phyloP scores from a whole-genome alignment of 768 basidiomycete species.

The Mycena vitilis region DNA sequence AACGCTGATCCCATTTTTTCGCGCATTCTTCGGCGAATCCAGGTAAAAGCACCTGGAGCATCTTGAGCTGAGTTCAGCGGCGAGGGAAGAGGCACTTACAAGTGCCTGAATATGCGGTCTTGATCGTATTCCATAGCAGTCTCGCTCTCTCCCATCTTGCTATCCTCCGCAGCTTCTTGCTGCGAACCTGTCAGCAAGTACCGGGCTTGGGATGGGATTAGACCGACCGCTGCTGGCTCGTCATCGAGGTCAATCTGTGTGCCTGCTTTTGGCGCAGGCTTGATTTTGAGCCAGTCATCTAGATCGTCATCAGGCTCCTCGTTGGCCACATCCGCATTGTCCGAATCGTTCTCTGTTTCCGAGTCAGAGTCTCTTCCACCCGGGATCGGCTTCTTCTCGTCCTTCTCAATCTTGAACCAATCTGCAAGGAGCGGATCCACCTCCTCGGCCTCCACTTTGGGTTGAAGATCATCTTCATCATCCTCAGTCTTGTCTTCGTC shows the following conservation, averaged over 20 bases:
- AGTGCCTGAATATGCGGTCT: conserved; percentile 82
- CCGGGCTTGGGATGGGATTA: neutral
- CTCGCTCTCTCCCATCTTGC: conserved; percentile 79
- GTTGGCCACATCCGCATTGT: conserved; percentile 68
- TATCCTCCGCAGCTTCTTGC: conserved; percentile 46
- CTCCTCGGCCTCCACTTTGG: conserved; percentile 45
- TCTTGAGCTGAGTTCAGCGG: conserved; percentile 17
- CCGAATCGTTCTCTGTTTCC: conserved; percentile 76
- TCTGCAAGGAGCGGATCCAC: conserved; percentile 64
- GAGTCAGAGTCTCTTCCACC: conserved; percentile 58
- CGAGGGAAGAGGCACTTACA: conserved; percentile 59
- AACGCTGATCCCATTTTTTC: conserved; percentile 68
- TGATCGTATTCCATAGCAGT: conserved; percentile 83
- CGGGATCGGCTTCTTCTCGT: conserved; percentile 40
- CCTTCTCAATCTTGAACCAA: conserved; percentile 69
- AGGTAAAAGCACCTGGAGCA: conserved; percentile 84
- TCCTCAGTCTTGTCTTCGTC: conserved; percentile 42
- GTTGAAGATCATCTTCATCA: conserved; percentile 38
- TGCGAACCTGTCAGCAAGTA: conserved; percentile 26
- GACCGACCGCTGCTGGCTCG: conserved; percentile 25
- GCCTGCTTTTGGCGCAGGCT: conserved; percentile 33
- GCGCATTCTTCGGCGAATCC: conserved; percentile 83
- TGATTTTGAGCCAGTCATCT: conserved; percentile 56
- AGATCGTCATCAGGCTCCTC: conserved; percentile 43
- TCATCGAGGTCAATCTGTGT: conserved; percentile 15